Evolutionary conservation across 2,329 filamentous ascomycete genomes (phyloP).

Genomic region (Cercospora nicotianae): DNA sequence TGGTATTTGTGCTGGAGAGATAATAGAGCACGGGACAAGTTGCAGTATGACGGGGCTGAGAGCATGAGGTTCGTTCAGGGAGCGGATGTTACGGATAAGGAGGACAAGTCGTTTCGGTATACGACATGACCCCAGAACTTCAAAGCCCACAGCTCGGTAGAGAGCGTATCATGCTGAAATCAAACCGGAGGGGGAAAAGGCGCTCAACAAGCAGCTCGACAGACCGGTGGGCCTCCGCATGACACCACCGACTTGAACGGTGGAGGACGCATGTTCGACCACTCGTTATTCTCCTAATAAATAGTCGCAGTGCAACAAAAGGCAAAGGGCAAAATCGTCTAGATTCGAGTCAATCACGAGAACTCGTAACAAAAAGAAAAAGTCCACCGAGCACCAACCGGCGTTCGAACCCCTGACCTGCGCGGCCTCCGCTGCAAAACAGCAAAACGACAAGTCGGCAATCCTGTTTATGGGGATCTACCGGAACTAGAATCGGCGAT

Average conservation of each 20-base stretch:
- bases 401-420: neutral
- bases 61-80: slow-evolving; percentile 18
- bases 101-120: slow-evolving; percentile 41
- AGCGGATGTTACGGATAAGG: slow-evolving; percentile 41
- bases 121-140: slow-evolving; percentile 19
- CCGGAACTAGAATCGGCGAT: neutral
- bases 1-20: slow-evolving; percentile 41
- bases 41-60: slow-evolving; percentile 9
- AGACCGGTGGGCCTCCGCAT: neutral
- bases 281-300: neutral
- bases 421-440: neutral
- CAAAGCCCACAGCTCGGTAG: neutral
- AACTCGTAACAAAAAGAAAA: neutral
- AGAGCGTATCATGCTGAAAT: neutral
- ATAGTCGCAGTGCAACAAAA: neutral
- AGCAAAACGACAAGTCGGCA: neutral
- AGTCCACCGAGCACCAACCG: neutral
- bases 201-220: neutral
- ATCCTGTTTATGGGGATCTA: neutral
- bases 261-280: neutral
- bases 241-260: neutral
- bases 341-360: neutral
- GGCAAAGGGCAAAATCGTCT: neutral
- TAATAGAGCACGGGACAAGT: slow-evolving; percentile 37
- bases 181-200: neutral